A percentile compares a stretch with the other conserved stretches of the same genome.
Evolutionary conservation across 2,329 filamentous ascomycete species (phyloP).

Genomic region (Neopestalotiopsis sp.): DNA sequence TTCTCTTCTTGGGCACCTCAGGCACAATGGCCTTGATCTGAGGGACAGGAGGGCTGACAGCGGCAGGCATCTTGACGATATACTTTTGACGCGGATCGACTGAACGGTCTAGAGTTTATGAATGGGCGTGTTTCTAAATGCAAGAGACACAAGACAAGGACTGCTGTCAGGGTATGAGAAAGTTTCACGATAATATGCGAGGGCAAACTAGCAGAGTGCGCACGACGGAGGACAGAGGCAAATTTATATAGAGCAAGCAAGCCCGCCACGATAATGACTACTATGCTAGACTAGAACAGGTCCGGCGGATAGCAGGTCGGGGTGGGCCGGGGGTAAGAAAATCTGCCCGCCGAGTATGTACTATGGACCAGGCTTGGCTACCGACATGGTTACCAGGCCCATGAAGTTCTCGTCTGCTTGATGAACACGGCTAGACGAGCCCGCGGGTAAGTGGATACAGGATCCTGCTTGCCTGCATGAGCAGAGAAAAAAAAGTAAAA

Average conservation of each 20-base stretch:
- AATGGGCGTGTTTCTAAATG: background rate
- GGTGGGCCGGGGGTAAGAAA: background rate
- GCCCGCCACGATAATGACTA: conserved; percentile 6
- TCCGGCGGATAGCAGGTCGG: background rate
- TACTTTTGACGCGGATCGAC: conserved; percentile 11
- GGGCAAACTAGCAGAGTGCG: background rate
- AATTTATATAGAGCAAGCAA: conserved; percentile 19
- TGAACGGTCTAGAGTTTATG: background rate
- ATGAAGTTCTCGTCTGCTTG: conserved; percentile 12
- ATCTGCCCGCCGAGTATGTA: background rate
- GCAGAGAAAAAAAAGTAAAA: conserved; percentile 13
- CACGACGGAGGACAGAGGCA: background rate
- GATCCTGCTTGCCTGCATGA: conserved; percentile 17
- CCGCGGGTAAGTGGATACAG: conserved; percentile 5
- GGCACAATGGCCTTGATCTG: conserved; percentile 36
- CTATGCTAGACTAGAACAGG: background rate
- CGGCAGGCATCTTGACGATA: conserved; percentile 43
- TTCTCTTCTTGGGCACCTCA: conserved; percentile 51
- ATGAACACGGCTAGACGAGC: conserved; percentile 4
- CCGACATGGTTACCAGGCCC: conserved; percentile 7
- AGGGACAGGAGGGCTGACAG: conserved; percentile 38
- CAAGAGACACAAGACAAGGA: background rate
- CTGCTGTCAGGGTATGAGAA: background rate
- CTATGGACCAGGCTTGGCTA: background rate
- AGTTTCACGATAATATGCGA: background rate